These are phyloP conservation scores for Monilinia aucupariae DNA, from an alignment of 2,329 filamentous ascomycete genomes.

Conservation along the genomic window DNA sequence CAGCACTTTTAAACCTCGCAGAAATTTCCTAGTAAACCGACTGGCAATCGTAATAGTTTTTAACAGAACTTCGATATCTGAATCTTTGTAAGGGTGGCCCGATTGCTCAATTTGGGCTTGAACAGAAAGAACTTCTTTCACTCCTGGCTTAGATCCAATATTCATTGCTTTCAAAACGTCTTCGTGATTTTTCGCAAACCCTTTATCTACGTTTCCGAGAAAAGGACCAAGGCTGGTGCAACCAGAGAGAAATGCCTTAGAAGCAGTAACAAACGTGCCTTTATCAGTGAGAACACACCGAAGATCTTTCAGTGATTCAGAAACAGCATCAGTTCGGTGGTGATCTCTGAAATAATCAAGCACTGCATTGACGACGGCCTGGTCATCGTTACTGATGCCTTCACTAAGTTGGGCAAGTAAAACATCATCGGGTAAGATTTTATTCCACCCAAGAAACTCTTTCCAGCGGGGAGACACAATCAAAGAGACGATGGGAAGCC, in stretches of 20 bases:
- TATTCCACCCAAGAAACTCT: slow-evolving; percentile 24
- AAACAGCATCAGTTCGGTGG: slow-evolving; percentile 6
- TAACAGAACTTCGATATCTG: slow-evolving; percentile 26
- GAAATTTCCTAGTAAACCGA: slow-evolving; percentile 11
- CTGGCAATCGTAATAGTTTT: slow-evolving; percentile 28
- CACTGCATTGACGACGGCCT: slow-evolving; percentile 22
- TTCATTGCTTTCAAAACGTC: slow-evolving; percentile 23
- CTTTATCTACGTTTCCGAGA: slow-evolving; percentile 25
- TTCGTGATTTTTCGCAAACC: slow-evolving; percentile 24
- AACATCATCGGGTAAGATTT: slow-evolving; percentile 16
- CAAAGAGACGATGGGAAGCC: slow-evolving; percentile 21
- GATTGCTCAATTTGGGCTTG: slow-evolving; percentile 22
- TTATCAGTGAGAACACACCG: slow-evolving; percentile 21
- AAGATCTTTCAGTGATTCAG: slow-evolving; percentile 14
- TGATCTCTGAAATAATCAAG: slow-evolving; percentile 22
- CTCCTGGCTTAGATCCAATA: slow-evolving; percentile 22
- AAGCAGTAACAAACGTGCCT: slow-evolving; percentile 18
- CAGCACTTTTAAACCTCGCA: slow-evolving; percentile 26
- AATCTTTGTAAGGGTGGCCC: slow-evolving; percentile 21
- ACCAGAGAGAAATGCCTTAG: slow-evolving; percentile 22
- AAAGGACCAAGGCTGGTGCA: slow-evolving; percentile 26
- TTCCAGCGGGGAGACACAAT: slow-evolving; percentile 20
- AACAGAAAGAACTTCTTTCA: slow-evolving; percentile 25
- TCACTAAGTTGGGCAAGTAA: slow-evolving; percentile 24
- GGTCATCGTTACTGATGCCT: slow-evolving; percentile 18